These are phyloP conservation scores for Aspergillus versicolor DNA, from an alignment of 2,329 filamentous ascomycete species.

Conservation along the genomic window DNA sequence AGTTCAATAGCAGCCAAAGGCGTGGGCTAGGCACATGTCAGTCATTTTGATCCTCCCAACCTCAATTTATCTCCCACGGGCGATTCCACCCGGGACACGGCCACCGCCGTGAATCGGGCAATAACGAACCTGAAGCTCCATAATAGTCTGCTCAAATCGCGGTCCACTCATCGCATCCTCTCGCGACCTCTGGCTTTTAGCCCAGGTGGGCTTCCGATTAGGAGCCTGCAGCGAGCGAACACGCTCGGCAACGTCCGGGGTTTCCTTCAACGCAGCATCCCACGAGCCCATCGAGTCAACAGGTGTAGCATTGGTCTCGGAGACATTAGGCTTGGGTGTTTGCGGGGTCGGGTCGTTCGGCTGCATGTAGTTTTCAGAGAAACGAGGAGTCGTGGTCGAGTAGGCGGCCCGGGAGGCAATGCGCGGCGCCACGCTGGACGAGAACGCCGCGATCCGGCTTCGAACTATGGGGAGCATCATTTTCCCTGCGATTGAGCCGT, in stretches of 20 bases:
- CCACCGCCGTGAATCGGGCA: not conserved
- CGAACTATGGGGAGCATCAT: slow-evolving; percentile 40
- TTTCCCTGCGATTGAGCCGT: slow-evolving; percentile 17
- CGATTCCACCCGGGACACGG: not conserved
- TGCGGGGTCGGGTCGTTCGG: slow-evolving; percentile 59
- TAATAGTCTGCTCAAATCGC: slow-evolving; percentile 95
- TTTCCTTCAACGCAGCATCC: slow-evolving; percentile 58
- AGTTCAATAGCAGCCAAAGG: slow-evolving; percentile 89
- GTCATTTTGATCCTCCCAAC: not conserved
- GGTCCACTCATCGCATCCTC: slow-evolving; percentile 86
- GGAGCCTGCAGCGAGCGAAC: slow-evolving; percentile 73
- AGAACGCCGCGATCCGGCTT: slow-evolving; percentile 47
- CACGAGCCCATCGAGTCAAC: slow-evolving; percentile 48
- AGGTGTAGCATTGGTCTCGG: slow-evolving; percentile 60
- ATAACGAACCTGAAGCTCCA: slow-evolving; percentile 76
- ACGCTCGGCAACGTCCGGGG: slow-evolving; percentile 54
- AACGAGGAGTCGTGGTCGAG: slow-evolving; percentile 44
- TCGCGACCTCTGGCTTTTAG: slow-evolving; percentile 77
- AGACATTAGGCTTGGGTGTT: slow-evolving; percentile 54
- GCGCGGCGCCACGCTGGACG: slow-evolving; percentile 36
- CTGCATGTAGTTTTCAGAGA: slow-evolving; percentile 42
- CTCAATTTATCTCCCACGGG: not conserved
- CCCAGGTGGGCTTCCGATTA: slow-evolving; percentile 80
- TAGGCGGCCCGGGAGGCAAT: slow-evolving; percentile 37
- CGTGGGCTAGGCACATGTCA: slow-evolving; percentile 64